These are phyloP conservation scores for Sporobolomyces roseus DNA, from an alignment of 768 basidiomycete genomes.

Conservation along the genomic window DNA sequence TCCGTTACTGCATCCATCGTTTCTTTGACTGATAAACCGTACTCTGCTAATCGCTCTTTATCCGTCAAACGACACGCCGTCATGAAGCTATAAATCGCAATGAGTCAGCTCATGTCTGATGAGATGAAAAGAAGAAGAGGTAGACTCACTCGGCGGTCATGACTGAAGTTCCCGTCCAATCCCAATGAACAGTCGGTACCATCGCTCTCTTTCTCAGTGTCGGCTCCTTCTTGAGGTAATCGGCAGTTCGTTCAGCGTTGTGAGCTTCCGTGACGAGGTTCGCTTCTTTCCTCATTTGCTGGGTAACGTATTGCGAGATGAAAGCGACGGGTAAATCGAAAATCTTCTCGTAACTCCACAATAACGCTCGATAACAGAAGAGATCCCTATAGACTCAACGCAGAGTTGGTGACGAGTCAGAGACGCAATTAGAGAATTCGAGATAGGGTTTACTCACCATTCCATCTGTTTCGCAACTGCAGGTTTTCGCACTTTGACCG, in stretches of 20 bases:
- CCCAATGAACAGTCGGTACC: constrained; percentile 70
- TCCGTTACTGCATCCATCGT: constrained; percentile 84
- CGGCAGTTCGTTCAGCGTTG: constrained; percentile 68
- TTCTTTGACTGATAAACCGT: constrained; percentile 48
- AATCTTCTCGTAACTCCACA: constrained; percentile 54
- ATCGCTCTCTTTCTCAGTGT: constrained; percentile 66
- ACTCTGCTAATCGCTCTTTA: constrained; percentile 46
- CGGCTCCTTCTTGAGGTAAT: constrained; percentile 67
- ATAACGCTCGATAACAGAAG: constrained; percentile 53
- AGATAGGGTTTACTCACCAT: constrained; percentile 50
- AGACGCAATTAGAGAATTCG: neutral
- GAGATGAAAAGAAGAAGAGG: neutral
- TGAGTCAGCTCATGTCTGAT: neutral
- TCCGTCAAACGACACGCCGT: constrained; percentile 49
- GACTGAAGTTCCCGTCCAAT: constrained; percentile 69
- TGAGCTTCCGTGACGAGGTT: constrained; percentile 74
- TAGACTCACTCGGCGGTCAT: constrained; percentile 66
- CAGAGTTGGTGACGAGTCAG: neutral
- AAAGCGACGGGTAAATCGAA: constrained; percentile 85
- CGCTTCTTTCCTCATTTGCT: constrained; percentile 76
- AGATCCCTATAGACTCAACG: constrained; percentile 55
- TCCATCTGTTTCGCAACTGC: constrained; percentile 79
- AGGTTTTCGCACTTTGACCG: constrained; percentile 90
- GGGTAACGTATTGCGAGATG: constrained; percentile 57
- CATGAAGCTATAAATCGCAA: constrained; percentile 4